phyloP scores from a whole-genome alignment of 164 flowering plant genomes.

The Nymphaea thermarum region DNA sequence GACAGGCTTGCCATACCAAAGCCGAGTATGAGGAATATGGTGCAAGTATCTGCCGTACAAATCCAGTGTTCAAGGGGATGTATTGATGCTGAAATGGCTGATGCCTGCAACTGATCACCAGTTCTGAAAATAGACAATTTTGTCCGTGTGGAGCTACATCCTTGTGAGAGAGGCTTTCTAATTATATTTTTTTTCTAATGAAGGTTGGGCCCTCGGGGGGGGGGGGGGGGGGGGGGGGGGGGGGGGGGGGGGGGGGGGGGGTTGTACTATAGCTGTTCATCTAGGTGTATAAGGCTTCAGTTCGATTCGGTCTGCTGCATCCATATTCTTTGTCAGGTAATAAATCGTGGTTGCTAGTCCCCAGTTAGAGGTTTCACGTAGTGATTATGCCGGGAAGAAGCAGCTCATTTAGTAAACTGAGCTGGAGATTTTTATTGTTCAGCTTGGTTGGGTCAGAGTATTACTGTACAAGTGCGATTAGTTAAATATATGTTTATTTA shows the following conservation, averaged over 20 bases:
- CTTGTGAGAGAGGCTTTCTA: neutral
- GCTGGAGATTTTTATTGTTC: constrained; percentile 9
- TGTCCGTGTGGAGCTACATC: neutral
- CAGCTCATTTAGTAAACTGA: neutral
- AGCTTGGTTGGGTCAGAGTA: constrained; percentile 4
- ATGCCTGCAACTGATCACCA: constrained; percentile 2
- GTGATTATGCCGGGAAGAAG: neutral
- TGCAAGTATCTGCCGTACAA: constrained; percentile 93
- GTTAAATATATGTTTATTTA: neutral
- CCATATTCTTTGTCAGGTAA: constrained; percentile 14
- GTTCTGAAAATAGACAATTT: neutral
- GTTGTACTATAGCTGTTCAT: constrained; percentile 20
- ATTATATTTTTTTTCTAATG: too few relatives aligned
- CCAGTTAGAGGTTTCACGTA: neutral
- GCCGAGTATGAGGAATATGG: constrained; percentile 97
- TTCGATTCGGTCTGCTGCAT: constrained; percentile 7
- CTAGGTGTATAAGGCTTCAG: constrained; percentile 8
- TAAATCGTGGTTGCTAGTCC: neutral
- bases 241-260: neutral
- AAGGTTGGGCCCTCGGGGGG: neutral
- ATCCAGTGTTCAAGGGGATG: constrained; percentile 97
- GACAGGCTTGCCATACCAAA: constrained; percentile 96
- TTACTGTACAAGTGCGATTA: neutral
- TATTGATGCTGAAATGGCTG: constrained; percentile 25
- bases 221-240: constrained; percentile 10